A percentile compares a stretch with the other conserved stretches of the same genome.
Conservation (phyloP, 495 filamentous ascomycete species). For the Penicillium turbatum region DNA sequence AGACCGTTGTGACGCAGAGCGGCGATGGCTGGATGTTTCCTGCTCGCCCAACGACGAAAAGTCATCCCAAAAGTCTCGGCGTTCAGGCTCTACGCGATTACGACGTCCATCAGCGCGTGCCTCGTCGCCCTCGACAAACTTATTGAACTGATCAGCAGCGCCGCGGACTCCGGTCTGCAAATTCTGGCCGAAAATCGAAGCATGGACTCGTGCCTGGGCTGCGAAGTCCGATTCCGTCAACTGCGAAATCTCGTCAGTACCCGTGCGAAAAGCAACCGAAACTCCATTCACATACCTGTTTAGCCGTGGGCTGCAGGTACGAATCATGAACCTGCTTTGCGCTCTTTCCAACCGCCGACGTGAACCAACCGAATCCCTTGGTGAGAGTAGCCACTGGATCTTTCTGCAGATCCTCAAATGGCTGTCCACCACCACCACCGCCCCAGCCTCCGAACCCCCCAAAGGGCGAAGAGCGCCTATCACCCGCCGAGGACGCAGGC, state of each 20-base stretch:
- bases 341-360: constrained; percentile 75
- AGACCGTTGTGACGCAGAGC: constrained; percentile 21
- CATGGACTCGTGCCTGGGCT: constrained; percentile 70
- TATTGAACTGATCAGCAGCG: constrained; percentile 71
- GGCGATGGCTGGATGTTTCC: constrained; percentile 40
- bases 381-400: constrained; percentile 85
- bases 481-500: constrained; percentile 28
- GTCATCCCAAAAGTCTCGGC: constrained; percentile 89
- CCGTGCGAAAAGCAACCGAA: background rate
- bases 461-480: constrained; percentile 25
- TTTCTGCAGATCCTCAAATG: constrained; percentile 78
- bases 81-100: constrained; percentile 53
- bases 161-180: constrained; percentile 62
- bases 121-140: constrained; percentile 72
- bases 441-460: constrained; percentile 22
- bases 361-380: constrained; percentile 94
- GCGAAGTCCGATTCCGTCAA: constrained; percentile 85
- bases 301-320: constrained; percentile 86
- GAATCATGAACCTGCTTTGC: constrained; percentile 85
- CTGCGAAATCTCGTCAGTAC: constrained; percentile 33
- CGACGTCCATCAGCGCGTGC: constrained; percentile 13
- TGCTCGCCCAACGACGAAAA: constrained; percentile 56
- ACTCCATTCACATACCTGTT: constrained; percentile 55
- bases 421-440: constrained; percentile 48
- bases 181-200: constrained; percentile 59